These are phyloP conservation scores for Castanea sativa DNA, from an alignment of 306 rosid genomes.

Conservation along the genomic window DNA sequence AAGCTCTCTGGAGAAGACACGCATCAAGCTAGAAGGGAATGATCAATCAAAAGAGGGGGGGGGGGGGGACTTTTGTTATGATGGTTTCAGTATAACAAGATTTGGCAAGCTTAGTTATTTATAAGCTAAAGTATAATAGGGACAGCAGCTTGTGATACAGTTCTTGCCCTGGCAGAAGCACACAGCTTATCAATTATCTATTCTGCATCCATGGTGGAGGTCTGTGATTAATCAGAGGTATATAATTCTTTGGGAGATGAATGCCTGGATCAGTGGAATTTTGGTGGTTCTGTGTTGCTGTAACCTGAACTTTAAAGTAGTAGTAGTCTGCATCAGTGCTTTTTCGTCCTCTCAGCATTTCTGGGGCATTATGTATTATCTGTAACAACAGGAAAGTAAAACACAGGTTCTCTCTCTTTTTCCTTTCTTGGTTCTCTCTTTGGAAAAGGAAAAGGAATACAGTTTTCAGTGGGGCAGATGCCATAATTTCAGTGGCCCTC, in stretches of 20 bases:
- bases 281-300: not conserved
- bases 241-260: not conserved
- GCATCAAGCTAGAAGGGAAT: conserved; percentile 35
- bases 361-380: not conserved
- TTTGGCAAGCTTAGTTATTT: conserved; percentile 4
- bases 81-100: conserved; percentile 1
- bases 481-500: not conserved
- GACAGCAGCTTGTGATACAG: not conserved
- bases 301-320: not conserved
- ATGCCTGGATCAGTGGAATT: not conserved
- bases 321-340: not conserved
- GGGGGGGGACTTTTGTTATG: conserved; percentile 8
- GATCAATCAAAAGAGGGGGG: conserved; percentile 21
- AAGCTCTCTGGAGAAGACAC: conserved; percentile 48
- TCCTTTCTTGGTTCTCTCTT: not conserved
- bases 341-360: not conserved
- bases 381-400: not conserved
- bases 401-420: not conserved
- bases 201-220: not conserved
- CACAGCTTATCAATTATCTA: not conserved
- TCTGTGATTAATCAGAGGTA: not conserved
- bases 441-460: not conserved
- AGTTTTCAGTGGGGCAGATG: not conserved
- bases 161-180: not conserved
- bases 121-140: conserved; percentile 8